These are phyloP conservation scores for Fonsecaea pugnacius DNA, from an alignment of 2,329 filamentous ascomycete genomes.

Conservation along the genomic window DNA sequence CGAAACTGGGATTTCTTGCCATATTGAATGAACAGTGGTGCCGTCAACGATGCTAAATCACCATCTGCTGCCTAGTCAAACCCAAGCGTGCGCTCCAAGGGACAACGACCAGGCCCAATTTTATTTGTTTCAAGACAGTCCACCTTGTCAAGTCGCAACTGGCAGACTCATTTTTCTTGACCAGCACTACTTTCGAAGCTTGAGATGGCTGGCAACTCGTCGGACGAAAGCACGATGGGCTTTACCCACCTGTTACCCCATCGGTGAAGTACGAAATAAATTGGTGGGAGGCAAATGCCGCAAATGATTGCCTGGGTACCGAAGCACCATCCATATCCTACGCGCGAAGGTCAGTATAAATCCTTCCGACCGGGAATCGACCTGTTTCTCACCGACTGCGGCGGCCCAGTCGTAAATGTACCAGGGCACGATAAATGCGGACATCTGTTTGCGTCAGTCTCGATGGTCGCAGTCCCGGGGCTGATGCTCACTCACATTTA, in stretches of 20 bases:
- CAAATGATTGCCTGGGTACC: constrained; percentile 21
- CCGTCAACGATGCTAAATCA: neutral
- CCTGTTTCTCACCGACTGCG: constrained; percentile 14
- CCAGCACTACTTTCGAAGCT: neutral
- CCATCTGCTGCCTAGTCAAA: neutral
- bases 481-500: constrained; percentile 19
- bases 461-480: neutral
- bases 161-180: neutral
- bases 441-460: constrained; percentile 15
- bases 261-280: constrained; percentile 19
- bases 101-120: neutral
- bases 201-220: neutral
- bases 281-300: constrained; percentile 6
- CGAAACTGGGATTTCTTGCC: constrained; percentile 18
- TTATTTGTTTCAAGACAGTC: neutral
- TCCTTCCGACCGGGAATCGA: too few relatives aligned
- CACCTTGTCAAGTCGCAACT: neutral
- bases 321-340: constrained; percentile 23
- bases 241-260: constrained; percentile 13
- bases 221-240: constrained; percentile 17
- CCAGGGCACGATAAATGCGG: constrained; percentile 24
- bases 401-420: constrained; percentile 23
- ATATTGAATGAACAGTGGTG: neutral
- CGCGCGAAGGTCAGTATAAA: neutral
- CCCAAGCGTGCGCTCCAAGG: neutral